These are phyloP conservation scores for Plasmodium ovale DNA, from an alignment of 169 alveolate species.

Conservation along the genomic window DNA sequence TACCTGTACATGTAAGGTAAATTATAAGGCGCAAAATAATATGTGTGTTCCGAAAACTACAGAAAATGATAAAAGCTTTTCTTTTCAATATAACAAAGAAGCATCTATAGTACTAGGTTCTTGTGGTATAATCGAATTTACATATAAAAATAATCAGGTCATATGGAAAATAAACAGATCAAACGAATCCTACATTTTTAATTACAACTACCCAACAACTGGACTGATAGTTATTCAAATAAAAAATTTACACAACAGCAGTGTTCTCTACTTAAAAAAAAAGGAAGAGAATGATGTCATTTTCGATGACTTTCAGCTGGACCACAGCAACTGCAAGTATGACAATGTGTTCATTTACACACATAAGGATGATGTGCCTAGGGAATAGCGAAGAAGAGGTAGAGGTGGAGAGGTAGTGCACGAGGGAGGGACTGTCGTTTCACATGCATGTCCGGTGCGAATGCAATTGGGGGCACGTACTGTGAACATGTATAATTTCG, in stretches of 20 bases:
- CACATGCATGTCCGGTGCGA: too few relatives aligned
- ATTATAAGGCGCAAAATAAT: constrained; percentile 11
- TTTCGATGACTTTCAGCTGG: constrained; percentile 37
- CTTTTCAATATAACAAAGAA: constrained; percentile 23
- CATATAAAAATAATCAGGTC: constrained; percentile 7
- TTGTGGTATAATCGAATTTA: constrained; percentile 45
- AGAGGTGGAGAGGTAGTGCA: too few relatives aligned
- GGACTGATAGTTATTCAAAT: constrained; percentile 14
- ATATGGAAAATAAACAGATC: constrained; percentile 45
- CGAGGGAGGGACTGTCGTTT: too few relatives aligned
- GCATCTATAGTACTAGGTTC: constrained; percentile 7
- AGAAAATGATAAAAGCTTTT: not conserved
- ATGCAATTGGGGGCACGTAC: too few relatives aligned
- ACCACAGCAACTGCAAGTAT: constrained; percentile 18
- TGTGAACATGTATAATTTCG: too few relatives aligned
- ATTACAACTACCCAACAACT: constrained; percentile 23
- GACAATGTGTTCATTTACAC: constrained; percentile 26
- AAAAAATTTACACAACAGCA: not conserved
- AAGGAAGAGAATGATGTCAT: not conserved
- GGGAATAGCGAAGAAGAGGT: too few relatives aligned
- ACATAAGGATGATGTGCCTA: too few relatives aligned
- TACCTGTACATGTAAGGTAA: constrained; percentile 38
- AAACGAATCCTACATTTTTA: constrained; percentile 34
- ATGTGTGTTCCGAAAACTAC: constrained; percentile 14
- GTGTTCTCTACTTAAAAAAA: constrained; percentile 36